Percentiles rank a stretch among this genome's conserved stretches.
These are phyloP conservation scores for Coemansia aciculifera DNA, from an alignment of 192 early-diverging fungal species.

Conservation along the genomic window DNA sequence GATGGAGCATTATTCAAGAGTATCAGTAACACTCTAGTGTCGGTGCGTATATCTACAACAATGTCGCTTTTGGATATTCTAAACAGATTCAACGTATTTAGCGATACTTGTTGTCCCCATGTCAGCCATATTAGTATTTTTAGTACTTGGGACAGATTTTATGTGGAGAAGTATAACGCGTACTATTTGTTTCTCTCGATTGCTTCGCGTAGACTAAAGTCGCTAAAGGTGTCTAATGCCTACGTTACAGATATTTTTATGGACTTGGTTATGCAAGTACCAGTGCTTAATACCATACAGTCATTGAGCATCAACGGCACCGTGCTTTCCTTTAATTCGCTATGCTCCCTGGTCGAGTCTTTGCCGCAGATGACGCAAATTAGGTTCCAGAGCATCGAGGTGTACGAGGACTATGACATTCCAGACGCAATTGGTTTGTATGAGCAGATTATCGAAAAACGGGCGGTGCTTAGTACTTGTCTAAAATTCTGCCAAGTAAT, in stretches of 20 bases:
- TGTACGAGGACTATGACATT: conserved; percentile 6
- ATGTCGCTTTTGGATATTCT: conserved; percentile 4
- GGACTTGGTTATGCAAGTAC: conserved; percentile 3
- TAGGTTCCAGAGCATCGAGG: conserved; percentile 3
- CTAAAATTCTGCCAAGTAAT: neutral
- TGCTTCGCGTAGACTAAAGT: neutral
- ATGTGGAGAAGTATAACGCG: neutral
- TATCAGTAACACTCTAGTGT: neutral
- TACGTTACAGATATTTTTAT: conserved; percentile 1
- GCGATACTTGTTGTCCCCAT: neutral
- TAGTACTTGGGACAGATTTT: conserved; percentile 1
- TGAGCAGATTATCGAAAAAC: neutral
- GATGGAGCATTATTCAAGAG: conserved; percentile 1
- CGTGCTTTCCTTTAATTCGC: neutral
- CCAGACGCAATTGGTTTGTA: conserved; percentile 3
- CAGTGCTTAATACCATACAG: neutral
- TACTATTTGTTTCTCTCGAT: conserved; percentile 1
- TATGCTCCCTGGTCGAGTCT: conserved; percentile 6
- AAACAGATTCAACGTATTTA: conserved; percentile 4
- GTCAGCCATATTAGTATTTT: neutral
- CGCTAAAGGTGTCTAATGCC: neutral
- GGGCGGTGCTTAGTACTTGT: neutral
- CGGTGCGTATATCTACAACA: neutral
- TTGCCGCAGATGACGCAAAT: conserved; percentile 3
- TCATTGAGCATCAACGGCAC: neutral